Evolutionary conservation across 192 early-diverging fungal species (phyloP), one percentile per base, ranked within the genome.

Genomic region (Haplosporangium gracile): DNA sequence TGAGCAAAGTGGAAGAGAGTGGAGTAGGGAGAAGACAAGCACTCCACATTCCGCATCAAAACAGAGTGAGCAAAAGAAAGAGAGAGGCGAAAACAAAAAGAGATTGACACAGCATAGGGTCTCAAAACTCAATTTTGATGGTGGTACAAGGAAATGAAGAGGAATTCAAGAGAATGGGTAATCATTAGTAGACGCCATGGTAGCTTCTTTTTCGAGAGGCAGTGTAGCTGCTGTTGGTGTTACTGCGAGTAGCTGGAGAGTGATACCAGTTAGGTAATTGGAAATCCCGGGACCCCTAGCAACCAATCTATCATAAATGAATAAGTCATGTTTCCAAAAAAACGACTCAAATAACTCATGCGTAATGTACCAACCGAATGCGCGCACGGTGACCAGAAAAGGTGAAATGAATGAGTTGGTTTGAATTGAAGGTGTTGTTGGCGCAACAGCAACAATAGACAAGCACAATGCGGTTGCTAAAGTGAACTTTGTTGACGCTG

Each of bases 21-120:
- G 55, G 22, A 29, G 32, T 51, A 20, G 18, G 42, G 42, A 43
- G 5, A 22, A 16, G 49, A 51, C 20, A 18, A 51, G 5, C 60
- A 65, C 60, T 65, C 60, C 60, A 65, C 60, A 65, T 65, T 65
- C 60, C 60, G 2, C 29, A 29, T 65, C 60, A 26, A 65, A 65
- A 65, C 11, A 65, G 29, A 65, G 60, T 65, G 60, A 65, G 60
- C 60, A 32, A 26, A 9, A 65, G 32, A 15, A 29, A 65, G 10
- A 65, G 13, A 53, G 53, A 55, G 53, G 53, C 53, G 53, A 57
- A 57, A 51, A 18, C 55, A 43, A 10, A 51, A 51, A 51, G 22
- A 63, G 60, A 63, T 63, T 11, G 60, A 65, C 60, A 34, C 60
- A 65, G 60, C 60, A 65, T 65, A 32, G 60, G 24, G 24, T 57